phyloP scores from a whole-genome alignment of 768 basidiomycete species.

The Agrocybe praecox region DNA sequence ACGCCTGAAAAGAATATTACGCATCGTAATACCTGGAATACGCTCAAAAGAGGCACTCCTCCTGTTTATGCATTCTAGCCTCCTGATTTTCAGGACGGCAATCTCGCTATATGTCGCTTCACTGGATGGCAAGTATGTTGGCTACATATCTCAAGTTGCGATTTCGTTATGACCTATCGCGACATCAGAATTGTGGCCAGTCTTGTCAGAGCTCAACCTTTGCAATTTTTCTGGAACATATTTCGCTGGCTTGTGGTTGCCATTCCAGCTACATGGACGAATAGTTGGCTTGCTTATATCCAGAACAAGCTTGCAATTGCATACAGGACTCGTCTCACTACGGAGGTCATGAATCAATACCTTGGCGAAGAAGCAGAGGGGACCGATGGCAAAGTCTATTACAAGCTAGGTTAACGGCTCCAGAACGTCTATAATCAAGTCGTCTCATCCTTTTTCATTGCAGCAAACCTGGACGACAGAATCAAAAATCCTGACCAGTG shows the following conservation, averaged over 20 bases:
- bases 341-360: constrained; percentile 82
- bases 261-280: constrained; percentile 91
- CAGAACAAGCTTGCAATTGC: constrained; percentile 93
- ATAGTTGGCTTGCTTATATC: constrained; percentile 90
- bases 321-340: constrained; percentile 84
- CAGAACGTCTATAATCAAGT: neutral
- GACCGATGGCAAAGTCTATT: constrained; percentile 83
- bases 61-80: constrained; percentile 83
- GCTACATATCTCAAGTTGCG: neutral
- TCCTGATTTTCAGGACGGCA: constrained; percentile 88
- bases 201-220: constrained; percentile 83
- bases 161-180: neutral
- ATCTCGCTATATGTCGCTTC: constrained; percentile 94
- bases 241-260: constrained; percentile 90
- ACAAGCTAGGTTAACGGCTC: constrained; percentile 79
- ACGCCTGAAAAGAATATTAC: constrained; percentile 72
- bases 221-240: constrained; percentile 83
- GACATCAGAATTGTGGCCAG: constrained; percentile 85
- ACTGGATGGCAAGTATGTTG: constrained; percentile 83
- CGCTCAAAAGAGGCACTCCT: constrained; percentile 88
- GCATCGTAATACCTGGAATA: constrained; percentile 86
- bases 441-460: neutral
- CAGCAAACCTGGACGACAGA: constrained; percentile 92
- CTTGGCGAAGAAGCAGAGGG: constrained; percentile 72
- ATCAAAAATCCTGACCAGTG: constrained; percentile 97